Conservation (phyloP, 805 yeast genomes). For the Wickerhamiella galacta region DNA sequence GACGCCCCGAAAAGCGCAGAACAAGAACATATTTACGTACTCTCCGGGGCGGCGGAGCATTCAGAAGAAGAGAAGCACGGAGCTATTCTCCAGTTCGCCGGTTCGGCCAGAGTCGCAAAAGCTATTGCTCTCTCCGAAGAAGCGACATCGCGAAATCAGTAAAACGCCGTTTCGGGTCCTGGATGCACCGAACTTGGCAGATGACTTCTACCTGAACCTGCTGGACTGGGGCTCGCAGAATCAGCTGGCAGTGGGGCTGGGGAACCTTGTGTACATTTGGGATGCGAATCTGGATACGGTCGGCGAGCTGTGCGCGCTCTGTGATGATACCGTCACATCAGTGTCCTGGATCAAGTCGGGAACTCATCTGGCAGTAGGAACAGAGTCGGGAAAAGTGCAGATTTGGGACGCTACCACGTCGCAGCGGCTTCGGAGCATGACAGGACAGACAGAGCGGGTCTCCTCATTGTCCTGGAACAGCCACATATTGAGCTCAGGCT, state of each 20-base stretch:
- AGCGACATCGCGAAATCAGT: slow-evolving; percentile 57
- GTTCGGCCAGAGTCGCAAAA: slow-evolving; percentile 72
- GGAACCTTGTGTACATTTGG: slow-evolving; percentile 78
- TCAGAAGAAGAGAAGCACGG: slow-evolving; percentile 35
- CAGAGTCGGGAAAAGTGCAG: slow-evolving; percentile 71
- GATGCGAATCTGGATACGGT: slow-evolving; percentile 77
- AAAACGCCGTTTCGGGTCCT: slow-evolving; percentile 83
- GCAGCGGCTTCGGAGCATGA: slow-evolving; percentile 75
- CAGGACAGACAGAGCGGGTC: slow-evolving; percentile 76
- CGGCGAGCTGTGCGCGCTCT: slow-evolving; percentile 58
- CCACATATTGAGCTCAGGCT: slow-evolving; percentile 74
- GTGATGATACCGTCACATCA: slow-evolving; percentile 60
- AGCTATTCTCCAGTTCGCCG: slow-evolving; percentile 8
- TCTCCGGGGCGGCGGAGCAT: slow-evolving; percentile 13
- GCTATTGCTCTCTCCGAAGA: slow-evolving; percentile 64
- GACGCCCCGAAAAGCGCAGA: slow-evolving; percentile 12
- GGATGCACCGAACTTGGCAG: slow-evolving; percentile 91
- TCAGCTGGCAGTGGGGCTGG: slow-evolving; percentile 76
- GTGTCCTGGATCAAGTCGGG: slow-evolving; percentile 90
- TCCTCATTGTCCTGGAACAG: slow-evolving; percentile 89
- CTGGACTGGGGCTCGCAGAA: slow-evolving; percentile 94
- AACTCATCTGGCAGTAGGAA: slow-evolving; percentile 86
- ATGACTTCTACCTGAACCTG: slow-evolving; percentile 80
- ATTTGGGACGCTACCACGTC: slow-evolving; percentile 83
- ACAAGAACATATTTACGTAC: slow-evolving; percentile 9